Evolutionary conservation across 2,329 filamentous ascomycete genomes (phyloP), one percentile per base, ranked within the genome.

Genomic region (Elsinoe batatas): DNA sequence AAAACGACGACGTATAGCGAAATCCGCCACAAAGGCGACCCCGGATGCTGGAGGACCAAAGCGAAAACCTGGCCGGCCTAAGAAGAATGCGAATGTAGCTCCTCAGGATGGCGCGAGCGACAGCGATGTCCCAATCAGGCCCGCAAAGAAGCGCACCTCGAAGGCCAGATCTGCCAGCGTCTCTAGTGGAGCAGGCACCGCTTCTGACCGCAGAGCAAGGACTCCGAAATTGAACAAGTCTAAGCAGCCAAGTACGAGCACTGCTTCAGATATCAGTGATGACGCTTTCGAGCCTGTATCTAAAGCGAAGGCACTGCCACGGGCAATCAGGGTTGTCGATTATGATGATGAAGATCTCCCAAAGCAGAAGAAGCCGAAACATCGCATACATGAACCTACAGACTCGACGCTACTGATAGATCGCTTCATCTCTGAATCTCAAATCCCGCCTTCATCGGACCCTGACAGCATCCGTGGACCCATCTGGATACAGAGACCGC

Each of bases 391-490:
- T 59, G 66, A 71, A 1, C 73, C 73, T 0, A 68, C 66, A 11
- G 64, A 68, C 20, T 35, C 32, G 8, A 35, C 26, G 11, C 32
- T 51, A 26, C 33, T 51, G n/a, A 66, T 65, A 10, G 61, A 70
- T n/a, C 67, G 70, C 5, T 67, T 76, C 58, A 62, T 67, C 15
- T 71, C 74, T 54, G 67, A 67, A 53, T 75, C 72, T 1, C 74
- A 76, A 57, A 73, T 71, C 12, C 74, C 75, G 4, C 66, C 61
- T 54, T 64, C 69, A 30, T 72, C 72, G 22, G 69, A 71, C 32
- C 73, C 74, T 1, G 71, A 72, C 64, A 69, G 67, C 47, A 68
- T 76, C 47, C 65, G 74, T 57, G 74, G 74, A 15, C 69, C 74
- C 13, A 71, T 76, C 58, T 77, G 74, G 74, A 72, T 73, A 56